Evolutionary conservation across 768 basidiomycete species (phyloP).

Genomic region (Suillus decipiens): DNA sequence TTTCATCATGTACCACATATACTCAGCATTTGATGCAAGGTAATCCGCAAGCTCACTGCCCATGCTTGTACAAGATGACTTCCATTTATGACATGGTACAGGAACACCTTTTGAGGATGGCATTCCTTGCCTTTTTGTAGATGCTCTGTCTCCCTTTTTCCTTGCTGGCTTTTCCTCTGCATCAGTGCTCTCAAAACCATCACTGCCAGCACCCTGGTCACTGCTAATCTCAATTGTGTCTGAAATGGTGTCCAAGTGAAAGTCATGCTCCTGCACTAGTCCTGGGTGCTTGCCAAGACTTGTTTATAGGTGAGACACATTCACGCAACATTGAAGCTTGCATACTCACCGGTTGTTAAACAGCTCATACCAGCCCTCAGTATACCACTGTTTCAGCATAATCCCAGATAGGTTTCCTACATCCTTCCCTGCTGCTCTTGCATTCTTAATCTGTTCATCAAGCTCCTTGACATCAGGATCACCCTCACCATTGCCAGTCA

Average conservation of each 20-base stretch:
- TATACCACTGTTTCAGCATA: neutral
- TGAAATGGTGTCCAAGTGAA: neutral
- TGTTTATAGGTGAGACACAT: neutral
- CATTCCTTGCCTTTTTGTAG: too few relatives aligned
- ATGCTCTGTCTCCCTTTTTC: too few relatives aligned
- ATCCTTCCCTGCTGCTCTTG: neutral
- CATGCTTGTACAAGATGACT: too few relatives aligned
- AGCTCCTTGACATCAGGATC: slow-evolving; percentile 10
- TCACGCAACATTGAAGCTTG: too few relatives aligned
- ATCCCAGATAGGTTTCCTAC: neutral
- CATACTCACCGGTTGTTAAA: neutral
- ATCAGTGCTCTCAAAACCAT: too few relatives aligned
- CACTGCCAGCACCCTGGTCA: neutral
- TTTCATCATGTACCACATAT: too few relatives aligned
- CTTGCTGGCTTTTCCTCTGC: too few relatives aligned
- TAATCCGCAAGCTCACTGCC: too few relatives aligned
- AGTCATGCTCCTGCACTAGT: neutral
- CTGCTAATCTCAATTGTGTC: neutral
- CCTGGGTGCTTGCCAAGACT: slow-evolving; percentile 8
- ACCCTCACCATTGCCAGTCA: slow-evolving; percentile 9
- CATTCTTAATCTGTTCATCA: slow-evolving; percentile 3
- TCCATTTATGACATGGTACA: too few relatives aligned
- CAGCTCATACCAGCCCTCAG: slow-evolving; percentile 2
- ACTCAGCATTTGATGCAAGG: too few relatives aligned
- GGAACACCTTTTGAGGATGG: too few relatives aligned